Evolutionary conservation across 1,139 yeast species (phyloP).

Genomic region (Kodamaea sp.): DNA sequence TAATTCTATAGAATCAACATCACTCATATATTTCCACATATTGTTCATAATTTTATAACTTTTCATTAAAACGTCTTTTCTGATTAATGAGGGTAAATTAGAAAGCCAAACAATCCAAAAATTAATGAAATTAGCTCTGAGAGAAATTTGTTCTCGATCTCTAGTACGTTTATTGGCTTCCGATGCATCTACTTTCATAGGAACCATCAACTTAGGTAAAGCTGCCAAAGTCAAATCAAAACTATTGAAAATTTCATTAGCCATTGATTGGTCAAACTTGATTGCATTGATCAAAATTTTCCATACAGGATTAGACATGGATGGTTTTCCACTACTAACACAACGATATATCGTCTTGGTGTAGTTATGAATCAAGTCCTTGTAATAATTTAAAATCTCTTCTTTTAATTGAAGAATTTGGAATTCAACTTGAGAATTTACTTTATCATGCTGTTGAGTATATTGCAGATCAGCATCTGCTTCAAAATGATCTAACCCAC

Average conservation of each 20-base stretch:
- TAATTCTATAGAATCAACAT: conserved; percentile 48
- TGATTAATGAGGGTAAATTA: conserved; percentile 46
- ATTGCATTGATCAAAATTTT: conserved; percentile 53
- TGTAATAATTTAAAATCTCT: conserved; percentile 36
- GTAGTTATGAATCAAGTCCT: conserved; percentile 52
- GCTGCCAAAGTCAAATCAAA: conserved; percentile 67
- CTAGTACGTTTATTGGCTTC: conserved; percentile 26
- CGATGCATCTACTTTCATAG: conserved; percentile 45
- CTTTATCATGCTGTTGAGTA: conserved; percentile 4
- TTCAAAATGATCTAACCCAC: conserved; percentile 14
- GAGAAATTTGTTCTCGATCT: conserved; percentile 35
- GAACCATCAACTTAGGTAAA: conserved; percentile 59
- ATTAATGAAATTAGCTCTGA: conserved; percentile 55
- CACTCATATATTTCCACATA: conserved; percentile 60
- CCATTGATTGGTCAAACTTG: conserved; percentile 38
- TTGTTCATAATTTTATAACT: conserved; percentile 55
- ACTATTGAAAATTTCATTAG: conserved; percentile 56
- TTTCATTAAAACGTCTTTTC: conserved; percentile 61
- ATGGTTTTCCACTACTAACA: conserved; percentile 54
- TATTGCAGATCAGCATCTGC: not conserved
- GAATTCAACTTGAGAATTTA: conserved; percentile 7
- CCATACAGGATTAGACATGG: conserved; percentile 60
- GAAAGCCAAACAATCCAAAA: conserved; percentile 58
- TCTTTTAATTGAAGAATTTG: conserved; percentile 18
- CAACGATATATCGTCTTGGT: conserved; percentile 67